These are phyloP conservation scores for Taxillus chinensis DNA, from an alignment of 164 flowering plant species.

Conservation along the genomic window DNA sequence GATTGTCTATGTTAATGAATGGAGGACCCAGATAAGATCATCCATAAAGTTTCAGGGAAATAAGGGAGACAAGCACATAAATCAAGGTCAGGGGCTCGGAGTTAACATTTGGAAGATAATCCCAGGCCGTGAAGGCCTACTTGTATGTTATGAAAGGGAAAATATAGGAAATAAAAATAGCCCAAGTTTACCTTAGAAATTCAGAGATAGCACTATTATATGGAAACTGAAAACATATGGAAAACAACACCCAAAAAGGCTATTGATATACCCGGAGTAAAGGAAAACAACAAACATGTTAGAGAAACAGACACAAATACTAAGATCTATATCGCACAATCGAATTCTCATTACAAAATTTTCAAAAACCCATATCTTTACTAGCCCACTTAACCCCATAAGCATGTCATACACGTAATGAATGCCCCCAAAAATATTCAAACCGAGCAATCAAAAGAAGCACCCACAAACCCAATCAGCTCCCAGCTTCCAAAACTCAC, in stretches of 20 bases:
- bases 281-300: neutral
- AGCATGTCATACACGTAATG: neutral
- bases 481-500: too few relatives aligned
- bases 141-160: too few relatives aligned
- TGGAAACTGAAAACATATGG: too few relatives aligned
- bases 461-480: neutral
- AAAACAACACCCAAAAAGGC: neutral
- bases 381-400: neutral
- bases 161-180: too few relatives aligned
- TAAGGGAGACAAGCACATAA: too few relatives aligned
- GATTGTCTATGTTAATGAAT: too few relatives aligned
- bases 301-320: neutral
- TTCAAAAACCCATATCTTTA: neutral
- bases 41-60: too few relatives aligned
- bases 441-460: neutral
- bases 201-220: too few relatives aligned
- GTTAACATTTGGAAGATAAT: neutral
- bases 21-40: too few relatives aligned
- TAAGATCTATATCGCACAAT: neutral
- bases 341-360: neutral
- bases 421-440: neutral
- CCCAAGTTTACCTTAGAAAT: too few relatives aligned
- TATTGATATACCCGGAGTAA: neutral
- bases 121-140: too few relatives aligned
- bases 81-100: too few relatives aligned